phyloP scores from a whole-genome alignment of 257 asterid genomes.

The Capsicum pubescens region DNA sequence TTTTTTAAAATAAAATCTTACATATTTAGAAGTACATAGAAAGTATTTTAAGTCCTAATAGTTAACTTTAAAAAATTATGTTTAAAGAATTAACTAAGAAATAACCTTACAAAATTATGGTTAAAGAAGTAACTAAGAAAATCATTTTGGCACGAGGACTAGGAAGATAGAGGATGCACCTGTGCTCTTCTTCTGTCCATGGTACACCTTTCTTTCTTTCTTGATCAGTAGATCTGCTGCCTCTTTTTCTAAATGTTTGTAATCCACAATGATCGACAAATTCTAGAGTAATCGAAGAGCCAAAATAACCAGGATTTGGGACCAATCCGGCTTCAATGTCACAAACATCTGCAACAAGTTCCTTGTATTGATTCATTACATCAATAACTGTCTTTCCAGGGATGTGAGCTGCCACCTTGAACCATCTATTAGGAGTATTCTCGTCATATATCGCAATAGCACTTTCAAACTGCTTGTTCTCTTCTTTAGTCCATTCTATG shows the following conservation, averaged over 20 bases:
- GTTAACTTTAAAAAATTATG: too few relatives aligned
- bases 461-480: slow-evolving; percentile 76
- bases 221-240: slow-evolving; percentile 53
- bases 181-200: slow-evolving; percentile 92
- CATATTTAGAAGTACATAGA: too few relatives aligned
- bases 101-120: too few relatives aligned
- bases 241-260: slow-evolving; percentile 56
- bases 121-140: too few relatives aligned
- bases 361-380: slow-evolving; percentile 68
- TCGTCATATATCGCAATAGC: slow-evolving; percentile 76
- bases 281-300: slow-evolving; percentile 41
- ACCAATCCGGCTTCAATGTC: slow-evolving; percentile 83
- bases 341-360: slow-evolving; percentile 67
- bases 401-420: slow-evolving; percentile 64
- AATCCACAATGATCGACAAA: slow-evolving; percentile 45
- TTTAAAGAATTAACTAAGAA: too few relatives aligned
- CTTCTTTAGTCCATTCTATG: slow-evolving; percentile 70
- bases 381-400: slow-evolving; percentile 77
- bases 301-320: slow-evolving; percentile 65
- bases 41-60: too few relatives aligned
- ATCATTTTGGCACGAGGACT: background rate
- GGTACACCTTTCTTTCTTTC: slow-evolving; percentile 78
- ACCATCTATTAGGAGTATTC: slow-evolving; percentile 74
- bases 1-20: too few relatives aligned
- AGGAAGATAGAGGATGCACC: slow-evolving; percentile 40